Percentiles rank a stretch among this genome's conserved stretches.
Evolutionary conservation across 2,329 filamentous ascomycete genomes (phyloP).

Genomic region (Aschersonia sp.): DNA sequence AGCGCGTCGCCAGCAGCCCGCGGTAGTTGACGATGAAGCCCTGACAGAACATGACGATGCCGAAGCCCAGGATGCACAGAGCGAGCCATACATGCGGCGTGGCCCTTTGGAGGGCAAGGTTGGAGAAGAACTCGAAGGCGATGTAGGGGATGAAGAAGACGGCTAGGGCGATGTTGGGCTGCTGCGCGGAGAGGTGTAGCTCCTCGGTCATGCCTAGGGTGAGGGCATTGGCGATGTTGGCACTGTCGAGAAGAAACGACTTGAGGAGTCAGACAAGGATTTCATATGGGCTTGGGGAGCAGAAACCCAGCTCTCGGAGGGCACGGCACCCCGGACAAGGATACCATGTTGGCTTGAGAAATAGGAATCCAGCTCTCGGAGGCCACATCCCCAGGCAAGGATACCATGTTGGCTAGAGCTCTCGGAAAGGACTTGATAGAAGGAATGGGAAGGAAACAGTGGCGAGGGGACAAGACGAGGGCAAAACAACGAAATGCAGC

Average conservation of each 20-base stretch:
- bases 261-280: background rate
- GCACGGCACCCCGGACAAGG: too few relatives aligned
- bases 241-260: background rate
- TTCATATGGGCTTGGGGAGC: background rate
- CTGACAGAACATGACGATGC: slow-evolving; percentile 3
- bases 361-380: too few relatives aligned
- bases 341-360: too few relatives aligned
- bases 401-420: background rate
- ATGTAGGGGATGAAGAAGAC: slow-evolving; percentile 10
- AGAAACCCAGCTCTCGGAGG: background rate
- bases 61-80: slow-evolving; percentile 1
- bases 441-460: background rate
- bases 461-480: background rate
- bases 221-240: slow-evolving; percentile 2
- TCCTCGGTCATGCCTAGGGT: slow-evolving; percentile 4
- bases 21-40: slow-evolving; percentile 6
- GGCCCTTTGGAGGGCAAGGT: slow-evolving; percentile 6
- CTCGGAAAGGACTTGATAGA: background rate
- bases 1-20: slow-evolving; percentile 8
- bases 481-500: background rate
- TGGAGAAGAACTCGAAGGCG: slow-evolving; percentile 10
- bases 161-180: slow-evolving; percentile 7
- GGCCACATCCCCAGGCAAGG: too few relatives aligned
- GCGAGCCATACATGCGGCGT: slow-evolving; percentile 2
- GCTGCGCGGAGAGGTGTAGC: slow-evolving; percentile 3